Evolutionary conservation across 2,329 filamentous ascomycete species (phyloP), one percentile per base, ranked within the genome.

Genomic region (Alternaria incomplexa): DNA sequence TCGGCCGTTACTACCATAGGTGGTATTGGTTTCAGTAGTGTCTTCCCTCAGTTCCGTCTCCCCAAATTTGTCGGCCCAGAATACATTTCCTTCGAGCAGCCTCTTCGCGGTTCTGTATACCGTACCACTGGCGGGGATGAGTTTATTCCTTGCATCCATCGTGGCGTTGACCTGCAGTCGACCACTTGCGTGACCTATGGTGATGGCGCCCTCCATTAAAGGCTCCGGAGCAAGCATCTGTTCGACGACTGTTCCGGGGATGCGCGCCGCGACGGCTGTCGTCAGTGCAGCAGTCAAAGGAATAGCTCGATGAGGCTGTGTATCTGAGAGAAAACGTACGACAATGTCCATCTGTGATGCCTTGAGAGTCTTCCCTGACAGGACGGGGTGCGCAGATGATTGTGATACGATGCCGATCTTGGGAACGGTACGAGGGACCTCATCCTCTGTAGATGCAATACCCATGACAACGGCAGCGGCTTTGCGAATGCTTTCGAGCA

Each of bases 391-490:
- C 30, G 73, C 73, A n/a, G 69, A 68, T 12, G 81, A 77, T 32
- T 69, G 68, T 4, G 84, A 85, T 1, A 89, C 82, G 15, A 90
- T 79, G 13, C 84, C 86, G 40, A 91, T 87, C 73, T 91, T 90
- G 1, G 90, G 89, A 1, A 91, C 85, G 2, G 87, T 87, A 0
- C 85, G 83, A 0, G 85, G 83, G 7, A 85, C 85, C 2, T 78
- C 79, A 1, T 79, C 78, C 12, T 80, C 77, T 0, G 81, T 76
- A 5, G 75, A 68, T 8, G 84, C 83, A 50, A 92, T 80, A 0
- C 89, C 88, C 89, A 92, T 92, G 23, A 80, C 81, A 0, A 85
- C 82, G 0, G 87, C 86, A 1, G 87, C 90, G 47, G 83, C 80
- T 51, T 81, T 82, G 2, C 90, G 83, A 56, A 92, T 88, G 1